Evolutionary conservation across 345 rosid species (phyloP), one percentile per base, ranked within the genome.

Genomic region (Brassica carinata): DNA sequence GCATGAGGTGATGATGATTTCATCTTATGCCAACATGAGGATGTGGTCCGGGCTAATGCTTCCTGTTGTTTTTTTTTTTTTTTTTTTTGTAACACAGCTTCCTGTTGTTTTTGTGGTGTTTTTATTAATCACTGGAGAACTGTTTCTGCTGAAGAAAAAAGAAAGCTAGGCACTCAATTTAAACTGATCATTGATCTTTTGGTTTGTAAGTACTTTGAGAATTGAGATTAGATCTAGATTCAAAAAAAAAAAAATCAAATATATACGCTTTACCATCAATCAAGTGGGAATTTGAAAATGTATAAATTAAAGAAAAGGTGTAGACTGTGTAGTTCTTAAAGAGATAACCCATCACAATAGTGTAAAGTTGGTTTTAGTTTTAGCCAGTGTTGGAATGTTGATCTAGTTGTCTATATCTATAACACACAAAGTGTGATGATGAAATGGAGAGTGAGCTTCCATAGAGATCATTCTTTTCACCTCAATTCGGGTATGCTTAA

Each of bases 1-100:
- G 82, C 82, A 73, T 79, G 78, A 31, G 30, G 53, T 45, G 53
- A 69, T 73, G 73, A 79, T 79, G 78, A 67, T 79, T 58, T 29
- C 76, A 64, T 36, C 68, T 23, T 73, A 36, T 73, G 67, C 26
- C 26, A 36, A 61, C 31, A 27, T 30, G 33, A 30, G 7, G 15
- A 29, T 67, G 65, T 79, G 74, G 69, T 67, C 73, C 69, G 77
- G 77, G 33, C 18, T 72, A 15, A 62, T 38, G 72, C 4, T 72
- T 62, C 0, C 13, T 64, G 8, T 5, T 38, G 14, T 45, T 45
- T n/a, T 18, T 0, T n/a, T n/a, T n/a, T n/a, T n/a, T n/a, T n/a
- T n/a, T n/a, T n/a, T n/a, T n/a, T n/a, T n/a, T n/a, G n/a, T n/a
- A n/a, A n/a, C n/a, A n/a, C n/a, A 55, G 72, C 4, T 72, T 62